Percentiles rank a stretch among this genome's conserved stretches.
phyloP scores from a whole-genome alignment of 148 eudicot genomes.

The Silene uniflora region DNA sequence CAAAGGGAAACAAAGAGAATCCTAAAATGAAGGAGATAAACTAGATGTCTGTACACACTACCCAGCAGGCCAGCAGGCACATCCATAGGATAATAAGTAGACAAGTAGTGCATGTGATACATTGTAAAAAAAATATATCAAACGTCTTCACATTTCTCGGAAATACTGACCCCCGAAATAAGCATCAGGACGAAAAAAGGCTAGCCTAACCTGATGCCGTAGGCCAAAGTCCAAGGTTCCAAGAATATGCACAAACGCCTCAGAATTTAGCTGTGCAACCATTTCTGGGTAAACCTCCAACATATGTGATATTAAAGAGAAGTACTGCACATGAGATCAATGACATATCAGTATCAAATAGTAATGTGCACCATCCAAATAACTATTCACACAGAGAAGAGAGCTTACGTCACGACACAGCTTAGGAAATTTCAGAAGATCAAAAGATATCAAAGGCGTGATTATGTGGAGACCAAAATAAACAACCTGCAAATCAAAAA shows the following conservation, averaged over 20 bases:
- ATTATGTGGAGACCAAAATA: constrained; percentile 90
- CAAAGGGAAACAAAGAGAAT: background rate
- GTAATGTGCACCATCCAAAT: constrained; percentile 13
- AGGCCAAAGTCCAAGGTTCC: constrained; percentile 87
- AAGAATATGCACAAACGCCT: constrained; percentile 66
- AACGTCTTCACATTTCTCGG: background rate
- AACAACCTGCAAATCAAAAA: constrained; percentile 64
- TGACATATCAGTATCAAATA: constrained; percentile 13
- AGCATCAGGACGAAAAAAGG: background rate
- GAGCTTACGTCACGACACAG: constrained; percentile 77
- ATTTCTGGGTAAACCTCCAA: constrained; percentile 97
- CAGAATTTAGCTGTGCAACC: constrained; percentile 63
- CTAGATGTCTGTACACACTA: background rate
- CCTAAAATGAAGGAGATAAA: background rate
- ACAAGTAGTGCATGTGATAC: background rate
- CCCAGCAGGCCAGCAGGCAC: background rate
- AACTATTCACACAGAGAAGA: constrained; percentile 8
- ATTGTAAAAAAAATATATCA: background rate
- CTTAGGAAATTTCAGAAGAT: constrained; percentile 85
- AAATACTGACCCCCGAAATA: background rate
- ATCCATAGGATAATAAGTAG: background rate
- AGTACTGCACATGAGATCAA: constrained; percentile 50
- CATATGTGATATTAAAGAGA: constrained; percentile 86
- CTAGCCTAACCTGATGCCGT: constrained; percentile 60
- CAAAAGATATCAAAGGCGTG: constrained; percentile 74